A percentile compares a stretch with the other conserved stretches of the same genome.
phyloP scores from a whole-genome alignment of 352 stramenopile genomes.

The Pythium aquatile region DNA sequence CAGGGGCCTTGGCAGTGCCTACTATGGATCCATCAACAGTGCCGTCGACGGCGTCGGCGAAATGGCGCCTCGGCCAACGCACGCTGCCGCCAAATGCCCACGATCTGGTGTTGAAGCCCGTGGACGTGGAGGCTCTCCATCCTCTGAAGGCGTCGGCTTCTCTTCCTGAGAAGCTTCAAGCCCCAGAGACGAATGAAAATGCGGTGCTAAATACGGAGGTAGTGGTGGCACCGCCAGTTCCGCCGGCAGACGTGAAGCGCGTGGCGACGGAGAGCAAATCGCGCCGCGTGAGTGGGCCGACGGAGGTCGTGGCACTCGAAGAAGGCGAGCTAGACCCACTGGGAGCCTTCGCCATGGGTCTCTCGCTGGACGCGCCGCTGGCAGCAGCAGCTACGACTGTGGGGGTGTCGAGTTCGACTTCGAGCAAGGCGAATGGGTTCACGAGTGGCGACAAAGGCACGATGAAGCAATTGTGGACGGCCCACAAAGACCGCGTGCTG shows the following conservation, averaged over 20 bases:
- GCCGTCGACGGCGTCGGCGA: not conserved
- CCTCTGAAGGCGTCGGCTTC: conserved; percentile 27
- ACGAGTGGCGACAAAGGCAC: conserved; percentile 19
- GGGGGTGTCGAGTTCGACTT: not conserved
- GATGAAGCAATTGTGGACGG: conserved; percentile 62
- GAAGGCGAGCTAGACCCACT: conserved; percentile 72
- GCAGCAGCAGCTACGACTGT: not conserved
- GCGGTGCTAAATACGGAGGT: not conserved
- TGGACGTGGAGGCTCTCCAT: conserved; percentile 43
- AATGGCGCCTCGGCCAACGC: conserved; percentile 50
- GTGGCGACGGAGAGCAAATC: not conserved
- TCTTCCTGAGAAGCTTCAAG: not conserved
- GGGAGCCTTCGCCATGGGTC: conserved; percentile 39
- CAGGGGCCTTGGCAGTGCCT: not conserved
- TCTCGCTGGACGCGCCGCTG: conserved; percentile 1
- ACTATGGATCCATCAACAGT: not conserved
- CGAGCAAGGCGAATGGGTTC: not conserved
- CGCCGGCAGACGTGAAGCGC: conserved; percentile 9
- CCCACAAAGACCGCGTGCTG: conserved; percentile 65
- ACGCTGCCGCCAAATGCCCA: conserved; percentile 28
- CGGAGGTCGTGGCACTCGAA: conserved; percentile 59
- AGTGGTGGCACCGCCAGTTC: not conserved
- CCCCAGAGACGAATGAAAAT: not conserved
- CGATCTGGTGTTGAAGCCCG: conserved; percentile 20
- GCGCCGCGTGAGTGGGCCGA: not conserved